Evolutionary conservation across 345 rosid species (phyloP), one percentile per base, ranked within the genome.

Genomic region (Ailanthus altissimus): DNA sequence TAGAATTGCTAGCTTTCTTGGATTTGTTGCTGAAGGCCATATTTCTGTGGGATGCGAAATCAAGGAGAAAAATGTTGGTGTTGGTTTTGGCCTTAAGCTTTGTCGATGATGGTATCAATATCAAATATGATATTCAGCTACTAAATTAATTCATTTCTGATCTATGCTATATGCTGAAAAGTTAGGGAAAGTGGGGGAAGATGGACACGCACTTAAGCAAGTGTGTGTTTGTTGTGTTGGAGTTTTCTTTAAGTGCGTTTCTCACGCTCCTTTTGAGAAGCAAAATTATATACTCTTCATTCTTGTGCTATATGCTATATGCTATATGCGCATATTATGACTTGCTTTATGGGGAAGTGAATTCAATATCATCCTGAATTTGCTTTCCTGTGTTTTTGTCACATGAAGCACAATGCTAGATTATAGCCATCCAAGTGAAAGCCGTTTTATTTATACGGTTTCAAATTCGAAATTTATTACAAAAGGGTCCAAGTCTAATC

Each of bases 1-100:
- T 85, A 18, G 81, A 68, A 72, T 74, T 73, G 20, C 21, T 36
- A 36, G 88, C 38, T 79, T 83, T 91, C 82, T 87, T 91, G 77
- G 83, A 79, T 81, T 91, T 91, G 84, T 21, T 84, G 87, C 77
- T 85, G 76, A 82, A 77, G 60, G 96, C 93, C 97, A 93, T 90
- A 15, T 45, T 53, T 70, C 21, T 57, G 8, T n/a, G 63, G 70
- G 32, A 58, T 75, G 65, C 25, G 6, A n/a, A 28, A 51, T 8
- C 3, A 58, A 0, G 50, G 8, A 42, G 43, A 32, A 6, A 38
- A 51, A 0, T 36, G 20, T 18, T 70, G 21, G 64, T 1, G 69
- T 62, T 14, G 40, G 38, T 32, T 32, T 32, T 20, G 56, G 54
- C 23, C 18, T 56, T 72, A 21, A 25, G n/a, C 12, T 36, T 56